Evolutionary conservation across 2,329 filamentous ascomycete species (phyloP).

Genomic region (Nectriaceae sp.): DNA sequence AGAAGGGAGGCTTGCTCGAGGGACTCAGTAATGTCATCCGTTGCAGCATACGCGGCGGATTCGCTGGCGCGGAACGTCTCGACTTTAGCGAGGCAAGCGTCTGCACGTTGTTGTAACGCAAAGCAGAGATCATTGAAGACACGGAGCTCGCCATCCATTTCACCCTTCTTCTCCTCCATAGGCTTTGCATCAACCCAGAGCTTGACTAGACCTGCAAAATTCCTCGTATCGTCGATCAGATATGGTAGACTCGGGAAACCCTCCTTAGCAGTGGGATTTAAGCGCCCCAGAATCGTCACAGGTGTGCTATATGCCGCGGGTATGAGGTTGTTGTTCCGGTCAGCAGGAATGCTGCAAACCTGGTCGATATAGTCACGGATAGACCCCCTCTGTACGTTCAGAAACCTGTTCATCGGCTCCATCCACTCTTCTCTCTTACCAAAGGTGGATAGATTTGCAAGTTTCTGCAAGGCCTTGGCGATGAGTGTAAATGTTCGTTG

Average conservation of each 20-base stretch:
- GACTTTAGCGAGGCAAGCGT: conserved; percentile 52
- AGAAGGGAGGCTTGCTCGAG: conserved; percentile 46
- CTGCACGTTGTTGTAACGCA: conserved; percentile 51
- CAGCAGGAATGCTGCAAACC: conserved; percentile 79
- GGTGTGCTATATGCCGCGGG: conserved; percentile 91
- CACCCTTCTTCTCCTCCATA: conserved; percentile 35
- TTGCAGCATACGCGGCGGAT: conserved; percentile 26
- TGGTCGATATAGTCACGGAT: conserved; percentile 88
- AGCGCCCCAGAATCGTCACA: conserved; percentile 80
- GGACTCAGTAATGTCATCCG: conserved; percentile 47
- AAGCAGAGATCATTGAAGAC: conserved; percentile 55
- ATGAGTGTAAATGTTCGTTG: conserved; percentile 90
- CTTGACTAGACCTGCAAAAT: conserved; percentile 80
- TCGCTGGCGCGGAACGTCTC: conserved; percentile 47
- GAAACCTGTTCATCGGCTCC: conserved; percentile 95
- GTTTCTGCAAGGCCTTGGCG: conserved; percentile 86
- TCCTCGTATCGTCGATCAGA: conserved; percentile 84
- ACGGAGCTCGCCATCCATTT: conserved; percentile 51
- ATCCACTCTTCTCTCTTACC: conserved; percentile 98
- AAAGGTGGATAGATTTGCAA: conserved; percentile 89
- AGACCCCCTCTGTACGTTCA: conserved; percentile 71
- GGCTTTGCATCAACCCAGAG: conserved; percentile 68
- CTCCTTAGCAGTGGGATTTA: conserved; percentile 80
- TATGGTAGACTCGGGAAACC: conserved; percentile 93
- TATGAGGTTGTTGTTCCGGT: conserved; percentile 63